Conservation (phyloP, 345 rosid genomes). For the Salix suchowensis region DNA sequence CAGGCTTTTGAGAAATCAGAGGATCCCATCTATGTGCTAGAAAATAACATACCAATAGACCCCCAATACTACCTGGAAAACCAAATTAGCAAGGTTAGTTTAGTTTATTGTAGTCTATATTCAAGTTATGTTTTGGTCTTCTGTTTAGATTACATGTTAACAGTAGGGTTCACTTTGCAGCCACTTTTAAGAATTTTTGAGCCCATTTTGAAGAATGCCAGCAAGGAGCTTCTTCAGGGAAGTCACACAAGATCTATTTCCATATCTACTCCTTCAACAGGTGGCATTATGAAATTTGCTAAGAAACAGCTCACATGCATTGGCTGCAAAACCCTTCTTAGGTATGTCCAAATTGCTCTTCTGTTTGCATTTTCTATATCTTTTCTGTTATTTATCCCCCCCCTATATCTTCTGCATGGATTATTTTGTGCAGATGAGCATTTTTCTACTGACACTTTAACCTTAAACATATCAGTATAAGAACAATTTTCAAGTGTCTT, state of each 20-base stretch:
- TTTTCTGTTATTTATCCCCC: not conserved
- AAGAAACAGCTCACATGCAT: constrained; percentile 79
- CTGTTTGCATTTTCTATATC: not conserved
- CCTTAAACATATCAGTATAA: too few relatives aligned
- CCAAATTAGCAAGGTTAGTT: constrained; percentile 86
- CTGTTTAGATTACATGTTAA: constrained; percentile 1
- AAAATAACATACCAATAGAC: constrained; percentile 92
- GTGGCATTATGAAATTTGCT: constrained; percentile 94
- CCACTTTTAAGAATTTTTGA: constrained; percentile 93
- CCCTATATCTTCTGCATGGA: not conserved
- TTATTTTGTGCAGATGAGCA: too few relatives aligned
- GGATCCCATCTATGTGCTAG: constrained; percentile 90
- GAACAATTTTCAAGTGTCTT: too few relatives aligned
- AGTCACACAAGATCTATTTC: constrained; percentile 91
- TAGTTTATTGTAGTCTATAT: constrained; percentile 2
- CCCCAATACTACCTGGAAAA: constrained; percentile 90
- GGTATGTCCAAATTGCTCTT: constrained; percentile 30
- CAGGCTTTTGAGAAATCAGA: constrained; percentile 97
- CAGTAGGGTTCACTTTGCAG: constrained; percentile 39
- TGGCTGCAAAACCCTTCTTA: constrained; percentile 80
- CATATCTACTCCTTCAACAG: constrained; percentile 79
- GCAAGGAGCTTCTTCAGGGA: constrained; percentile 86
- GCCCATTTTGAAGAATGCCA: constrained; percentile 94
- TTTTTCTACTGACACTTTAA: too few relatives aligned
- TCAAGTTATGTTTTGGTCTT: not conserved